phyloP scores from a whole-genome alignment of 495 filamentous ascomycete genomes.

The Neurospora sp. region DNA sequence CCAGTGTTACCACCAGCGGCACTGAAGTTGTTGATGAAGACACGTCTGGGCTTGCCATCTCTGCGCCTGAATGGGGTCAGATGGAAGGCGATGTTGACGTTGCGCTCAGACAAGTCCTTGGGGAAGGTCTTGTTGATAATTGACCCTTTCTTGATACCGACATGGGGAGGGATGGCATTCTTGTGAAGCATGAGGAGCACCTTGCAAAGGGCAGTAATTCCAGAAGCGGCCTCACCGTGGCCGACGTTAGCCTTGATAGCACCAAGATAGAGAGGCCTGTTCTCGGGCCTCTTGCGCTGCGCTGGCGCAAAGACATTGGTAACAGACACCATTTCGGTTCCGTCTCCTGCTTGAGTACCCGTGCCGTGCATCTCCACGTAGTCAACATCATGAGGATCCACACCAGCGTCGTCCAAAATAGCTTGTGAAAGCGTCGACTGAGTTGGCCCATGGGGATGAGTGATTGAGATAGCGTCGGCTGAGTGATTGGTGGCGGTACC shows the following conservation, averaged over 20 bases:
- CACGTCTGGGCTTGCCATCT: conserved; percentile 46
- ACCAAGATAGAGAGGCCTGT: conserved; percentile 69
- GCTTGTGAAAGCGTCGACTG: conserved; percentile 61
- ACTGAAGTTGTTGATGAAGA: conserved; percentile 64
- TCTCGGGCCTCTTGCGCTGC: conserved; percentile 49
- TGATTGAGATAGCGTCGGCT: conserved; percentile 71
- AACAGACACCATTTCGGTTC: conserved; percentile 69
- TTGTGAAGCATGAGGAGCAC: conserved; percentile 81
- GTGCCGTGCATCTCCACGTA: conserved; percentile 92
- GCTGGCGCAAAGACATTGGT: conserved; percentile 72
- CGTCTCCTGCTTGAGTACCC: conserved; percentile 75
- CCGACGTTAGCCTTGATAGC: conserved; percentile 85
- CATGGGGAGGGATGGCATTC: conserved; percentile 72
- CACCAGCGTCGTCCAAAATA: conserved; percentile 57
- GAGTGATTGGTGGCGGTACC: conserved; percentile 67
- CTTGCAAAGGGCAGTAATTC: conserved; percentile 74
- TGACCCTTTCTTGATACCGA: conserved; percentile 67
- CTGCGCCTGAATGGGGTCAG: conserved; percentile 57
- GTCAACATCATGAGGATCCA: conserved; percentile 63
- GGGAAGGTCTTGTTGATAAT: conserved; percentile 75
- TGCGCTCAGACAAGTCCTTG: conserved; percentile 59
- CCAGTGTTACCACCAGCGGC: conserved; percentile 60
- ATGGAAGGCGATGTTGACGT: conserved; percentile 53
- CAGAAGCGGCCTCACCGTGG: conserved; percentile 83
- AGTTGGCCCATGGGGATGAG: conserved; percentile 63